These are phyloP conservation scores for Globisporangium orthogonon DNA, from an alignment of 352 stramenopile species.

Conservation along the genomic window DNA sequence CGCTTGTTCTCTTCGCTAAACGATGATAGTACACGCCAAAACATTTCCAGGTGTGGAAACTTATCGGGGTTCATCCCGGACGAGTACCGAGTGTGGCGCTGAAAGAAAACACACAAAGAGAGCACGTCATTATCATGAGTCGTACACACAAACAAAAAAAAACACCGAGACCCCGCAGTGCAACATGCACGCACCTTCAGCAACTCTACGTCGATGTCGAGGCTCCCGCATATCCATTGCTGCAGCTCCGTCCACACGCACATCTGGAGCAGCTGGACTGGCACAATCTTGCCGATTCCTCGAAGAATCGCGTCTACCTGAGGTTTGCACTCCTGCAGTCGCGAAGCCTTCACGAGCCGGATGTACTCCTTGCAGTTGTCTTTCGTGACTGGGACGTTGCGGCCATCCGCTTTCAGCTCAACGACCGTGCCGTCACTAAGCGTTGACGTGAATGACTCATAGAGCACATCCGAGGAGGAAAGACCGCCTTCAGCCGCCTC, in stretches of 20 bases:
- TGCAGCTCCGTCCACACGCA: constrained; percentile 76
- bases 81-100: constrained; percentile 74
- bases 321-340: constrained; percentile 65
- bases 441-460: constrained; percentile 66
- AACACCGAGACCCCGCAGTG: constrained; percentile 2
- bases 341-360: constrained; percentile 44
- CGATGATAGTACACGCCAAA: constrained; percentile 54
- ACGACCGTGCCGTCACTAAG: constrained; percentile 61
- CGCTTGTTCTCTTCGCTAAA: constrained; percentile 77
- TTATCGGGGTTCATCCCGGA: constrained; percentile 69
- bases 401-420: constrained; percentile 47
- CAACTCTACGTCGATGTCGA: constrained; percentile 68
- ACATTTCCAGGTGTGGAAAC: constrained; percentile 67
- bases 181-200: constrained; percentile 52
- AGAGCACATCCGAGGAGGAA: constrained; percentile 29
- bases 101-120: constrained; percentile 27
- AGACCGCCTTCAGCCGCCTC: constrained; percentile 12
- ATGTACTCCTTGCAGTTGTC: constrained; percentile 71
- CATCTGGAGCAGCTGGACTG: constrained; percentile 57
- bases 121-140: background rate
- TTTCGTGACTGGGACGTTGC: constrained; percentile 52
- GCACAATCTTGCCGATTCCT: constrained; percentile 64
- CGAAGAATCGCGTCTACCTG: constrained; percentile 73
- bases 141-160: constrained; percentile 5
- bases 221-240: constrained; percentile 71